phyloP scores from a whole-genome alignment of 2,329 filamentous ascomycete species.

The Cladosporium sp. region DNA sequence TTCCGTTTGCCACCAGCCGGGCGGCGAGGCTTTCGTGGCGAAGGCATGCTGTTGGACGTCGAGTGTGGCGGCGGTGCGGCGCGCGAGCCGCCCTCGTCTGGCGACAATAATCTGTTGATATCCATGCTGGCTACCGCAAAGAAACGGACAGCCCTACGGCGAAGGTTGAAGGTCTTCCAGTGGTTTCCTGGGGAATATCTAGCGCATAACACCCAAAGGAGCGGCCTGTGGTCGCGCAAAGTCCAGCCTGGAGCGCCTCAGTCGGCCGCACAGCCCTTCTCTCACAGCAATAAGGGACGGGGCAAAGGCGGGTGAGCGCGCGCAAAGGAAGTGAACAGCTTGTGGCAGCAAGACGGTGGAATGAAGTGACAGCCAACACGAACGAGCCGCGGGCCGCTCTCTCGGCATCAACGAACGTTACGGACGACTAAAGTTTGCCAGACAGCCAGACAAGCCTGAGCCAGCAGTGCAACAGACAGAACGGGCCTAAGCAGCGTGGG shows the following conservation, averaged over 20 bases:
- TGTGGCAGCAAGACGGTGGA: neutral
- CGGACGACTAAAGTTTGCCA: neutral
- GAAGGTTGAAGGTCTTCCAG: neutral
- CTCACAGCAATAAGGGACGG: neutral
- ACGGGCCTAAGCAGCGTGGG: too few species aligned
- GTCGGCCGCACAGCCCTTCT: neutral
- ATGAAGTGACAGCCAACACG: neutral
- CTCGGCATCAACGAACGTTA: neutral
- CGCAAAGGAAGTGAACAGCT: neutral
- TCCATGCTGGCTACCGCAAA: conserved; percentile 35
- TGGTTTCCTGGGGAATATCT: neutral
- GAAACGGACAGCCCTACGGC: neutral
- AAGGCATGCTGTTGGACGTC: conserved; percentile 2
- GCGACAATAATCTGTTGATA: conserved; percentile 47
- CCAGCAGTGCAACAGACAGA: neutral
- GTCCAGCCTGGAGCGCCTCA: neutral
- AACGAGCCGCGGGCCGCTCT: neutral
- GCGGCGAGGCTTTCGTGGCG: conserved; percentile 12
- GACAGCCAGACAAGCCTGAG: neutral
- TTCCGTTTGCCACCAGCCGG: conserved; percentile 28
- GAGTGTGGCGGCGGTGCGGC: neutral
- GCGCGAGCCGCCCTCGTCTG: conserved; percentile 39
- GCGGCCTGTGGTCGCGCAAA: conserved; percentile 4
- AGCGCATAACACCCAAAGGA: conserved; percentile 1
- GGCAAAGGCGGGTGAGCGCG: neutral